phyloP scores from a whole-genome alignment of 192 early-diverging fungal species.

The Coemansia sp. region DNA sequence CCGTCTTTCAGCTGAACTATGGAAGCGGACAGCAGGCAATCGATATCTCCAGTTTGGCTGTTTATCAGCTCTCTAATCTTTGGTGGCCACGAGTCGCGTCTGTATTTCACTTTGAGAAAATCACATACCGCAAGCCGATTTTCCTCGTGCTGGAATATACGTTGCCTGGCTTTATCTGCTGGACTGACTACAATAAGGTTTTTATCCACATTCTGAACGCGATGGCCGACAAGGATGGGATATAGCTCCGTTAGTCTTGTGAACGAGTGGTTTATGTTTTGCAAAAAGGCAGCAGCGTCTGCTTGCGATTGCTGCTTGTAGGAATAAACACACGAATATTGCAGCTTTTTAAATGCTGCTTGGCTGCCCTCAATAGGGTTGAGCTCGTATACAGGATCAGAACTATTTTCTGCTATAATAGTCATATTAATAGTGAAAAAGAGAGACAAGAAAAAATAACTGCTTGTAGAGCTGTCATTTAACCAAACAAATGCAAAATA shows the following conservation, averaged over 20 bases:
- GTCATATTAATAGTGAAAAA: neutral
- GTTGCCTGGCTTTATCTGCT: constrained; percentile 6
- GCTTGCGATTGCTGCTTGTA: neutral
- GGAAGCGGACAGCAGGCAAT: constrained; percentile 12
- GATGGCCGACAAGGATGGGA: constrained; percentile 17
- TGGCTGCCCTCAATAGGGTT: constrained; percentile 15
- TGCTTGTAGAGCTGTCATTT: too few relatives aligned
- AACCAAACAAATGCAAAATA: too few relatives aligned
- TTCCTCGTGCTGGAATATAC: constrained; percentile 10
- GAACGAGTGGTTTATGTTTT: constrained; percentile 2
- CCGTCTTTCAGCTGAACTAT: constrained; percentile 15
- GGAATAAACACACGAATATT: constrained; percentile 13
- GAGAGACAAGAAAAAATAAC: neutral
- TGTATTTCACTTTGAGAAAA: constrained; percentile 13
- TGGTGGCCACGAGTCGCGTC: constrained; percentile 22
- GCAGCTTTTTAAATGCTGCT: constrained; percentile 15
- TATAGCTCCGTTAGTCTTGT: constrained; percentile 13
- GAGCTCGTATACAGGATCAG: constrained; percentile 7
- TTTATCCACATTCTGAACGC: neutral
- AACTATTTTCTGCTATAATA: neutral
- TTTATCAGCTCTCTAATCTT: constrained; percentile 1
- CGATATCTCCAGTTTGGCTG: constrained; percentile 6
- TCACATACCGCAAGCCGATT: constrained; percentile 4
- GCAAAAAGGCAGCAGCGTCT: neutral
- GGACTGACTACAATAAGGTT: constrained; percentile 12